Conservation (phyloP, 139 green algal species). For the Parachlorella kessleri region DNA sequence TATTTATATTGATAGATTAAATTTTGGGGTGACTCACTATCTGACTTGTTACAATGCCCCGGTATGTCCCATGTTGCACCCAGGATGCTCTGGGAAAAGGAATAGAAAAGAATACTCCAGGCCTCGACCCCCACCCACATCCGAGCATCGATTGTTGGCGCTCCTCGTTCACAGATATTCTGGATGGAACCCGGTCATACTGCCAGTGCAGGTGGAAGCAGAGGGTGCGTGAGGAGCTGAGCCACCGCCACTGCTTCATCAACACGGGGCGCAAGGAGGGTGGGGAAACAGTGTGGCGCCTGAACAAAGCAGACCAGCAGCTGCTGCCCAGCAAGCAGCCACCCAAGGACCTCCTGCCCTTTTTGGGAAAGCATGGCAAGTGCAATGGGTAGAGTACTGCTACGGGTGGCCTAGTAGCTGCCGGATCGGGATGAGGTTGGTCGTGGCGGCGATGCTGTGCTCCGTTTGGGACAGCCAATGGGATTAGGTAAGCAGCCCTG, state of each 20-base stretch:
- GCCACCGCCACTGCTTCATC: conserved; percentile 3
- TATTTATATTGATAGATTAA: neutral
- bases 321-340: neutral
- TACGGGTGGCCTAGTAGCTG: no score
- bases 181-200: neutral
- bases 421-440: no score
- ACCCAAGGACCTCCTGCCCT: neutral
- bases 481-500: no score
- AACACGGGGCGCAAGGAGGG: neutral
- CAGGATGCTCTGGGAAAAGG: no score
- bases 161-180: neutral
- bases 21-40: no score
- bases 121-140: no score
- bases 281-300: conserved; percentile 6
- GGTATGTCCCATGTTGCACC: no score
- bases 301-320: neutral
- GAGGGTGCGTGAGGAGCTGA: conserved; percentile 26
- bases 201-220: conserved; percentile 7
- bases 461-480: no score
- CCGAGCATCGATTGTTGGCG: neutral
- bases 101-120: no score
- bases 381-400: neutral
- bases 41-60: no score
- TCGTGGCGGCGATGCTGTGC: no score
- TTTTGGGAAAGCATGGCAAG: neutral